Evolutionary conservation across 106 monocot species (phyloP), one percentile per base, ranked within the genome.

Genomic region (Platanthera guangdongensis): DNA sequence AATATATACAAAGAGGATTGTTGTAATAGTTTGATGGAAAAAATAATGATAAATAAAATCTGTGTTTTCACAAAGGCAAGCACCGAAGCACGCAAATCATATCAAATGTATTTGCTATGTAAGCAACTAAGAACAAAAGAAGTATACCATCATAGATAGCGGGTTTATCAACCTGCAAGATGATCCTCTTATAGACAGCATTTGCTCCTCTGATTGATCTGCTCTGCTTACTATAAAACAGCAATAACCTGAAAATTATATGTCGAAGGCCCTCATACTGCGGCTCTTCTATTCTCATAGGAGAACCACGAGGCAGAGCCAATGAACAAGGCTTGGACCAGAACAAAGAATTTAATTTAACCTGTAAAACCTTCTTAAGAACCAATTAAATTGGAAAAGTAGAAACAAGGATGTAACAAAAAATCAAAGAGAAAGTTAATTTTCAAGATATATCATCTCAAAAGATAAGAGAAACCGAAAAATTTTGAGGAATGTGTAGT

Each of bases 141-240:
- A 73, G 57, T 75, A 68, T 63, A 95, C 95, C 95, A 81, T 90
- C 90, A 87, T 90, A 95, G 60, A 92, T 95, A 78, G 85, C 83
- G 76, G 95, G 85, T 75, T 79, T 83, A 75, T 92, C 92, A 68
- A 92, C 87, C 79, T 92, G 95, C 69, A 80, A 86, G 76, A 77
- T 81, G 79, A 95, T 88, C 52, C 92, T 81, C 51, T 70, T 73
- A 82, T 88, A 95, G 28, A 95, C 81, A 50, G 84, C 92, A 90
- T 90, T 95, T 85, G 95, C 92, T 46, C 92, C 92, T 87, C 92
- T 90, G 49, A 95, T 90, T 47, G 84, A 87, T 75, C 85, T 92
- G 83, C 95, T 95, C 76, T 95, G 90, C 39, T 95, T 90, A 71
- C 92, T 92, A 77, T 95, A 95, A 80, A 95, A 95, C 52, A 95